These are phyloP conservation scores for Lepidium didymum DNA, from an alignment of 345 rosid genomes.

Conservation along the genomic window DNA sequence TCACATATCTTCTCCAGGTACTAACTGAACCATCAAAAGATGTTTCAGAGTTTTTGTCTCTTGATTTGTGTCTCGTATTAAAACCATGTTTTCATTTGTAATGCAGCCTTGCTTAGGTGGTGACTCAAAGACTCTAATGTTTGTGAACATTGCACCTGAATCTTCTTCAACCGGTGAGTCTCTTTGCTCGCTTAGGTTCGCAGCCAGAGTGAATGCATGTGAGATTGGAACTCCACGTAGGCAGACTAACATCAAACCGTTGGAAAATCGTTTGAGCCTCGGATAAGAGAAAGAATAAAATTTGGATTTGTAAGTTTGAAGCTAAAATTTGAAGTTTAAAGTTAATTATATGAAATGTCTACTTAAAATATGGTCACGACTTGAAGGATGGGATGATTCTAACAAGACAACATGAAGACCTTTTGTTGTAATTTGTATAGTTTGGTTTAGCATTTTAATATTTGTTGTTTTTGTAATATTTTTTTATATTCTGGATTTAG, in stretches of 20 bases:
- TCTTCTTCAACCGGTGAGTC: slow-evolving; percentile 80
- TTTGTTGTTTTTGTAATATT: neutral
- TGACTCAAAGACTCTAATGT: slow-evolving; percentile 89
- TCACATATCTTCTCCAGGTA: slow-evolving; percentile 98
- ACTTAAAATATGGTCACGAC: slow-evolving; percentile 16
- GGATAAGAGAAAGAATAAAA: slow-evolving; percentile 35
- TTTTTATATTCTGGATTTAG: neutral
- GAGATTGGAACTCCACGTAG: slow-evolving; percentile 96
- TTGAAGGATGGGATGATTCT: slow-evolving; percentile 15
- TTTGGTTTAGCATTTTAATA: slow-evolving; percentile 15
- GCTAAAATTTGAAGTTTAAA: neutral
- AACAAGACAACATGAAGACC: neutral
- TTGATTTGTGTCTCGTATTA: slow-evolving; percentile 14
- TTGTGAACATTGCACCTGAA: slow-evolving; percentile 88
- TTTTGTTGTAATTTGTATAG: slow-evolving; percentile 38
- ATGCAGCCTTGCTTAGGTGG: slow-evolving; percentile 96
- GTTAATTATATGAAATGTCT: slow-evolving; percentile 26
- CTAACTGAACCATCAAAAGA: neutral
- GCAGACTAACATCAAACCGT: slow-evolving; percentile 38
- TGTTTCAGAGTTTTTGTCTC: neutral
- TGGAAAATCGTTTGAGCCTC: slow-evolving; percentile 69
- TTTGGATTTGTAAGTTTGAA: slow-evolving; percentile 3
- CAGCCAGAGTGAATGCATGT: slow-evolving; percentile 97
- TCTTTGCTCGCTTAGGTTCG: slow-evolving; percentile 87
- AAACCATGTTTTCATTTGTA: slow-evolving; percentile 9